Base-by-base conservation (phyloP, 2,329 filamentous ascomycete genomes). In the Aureobasidium musti region DNA sequence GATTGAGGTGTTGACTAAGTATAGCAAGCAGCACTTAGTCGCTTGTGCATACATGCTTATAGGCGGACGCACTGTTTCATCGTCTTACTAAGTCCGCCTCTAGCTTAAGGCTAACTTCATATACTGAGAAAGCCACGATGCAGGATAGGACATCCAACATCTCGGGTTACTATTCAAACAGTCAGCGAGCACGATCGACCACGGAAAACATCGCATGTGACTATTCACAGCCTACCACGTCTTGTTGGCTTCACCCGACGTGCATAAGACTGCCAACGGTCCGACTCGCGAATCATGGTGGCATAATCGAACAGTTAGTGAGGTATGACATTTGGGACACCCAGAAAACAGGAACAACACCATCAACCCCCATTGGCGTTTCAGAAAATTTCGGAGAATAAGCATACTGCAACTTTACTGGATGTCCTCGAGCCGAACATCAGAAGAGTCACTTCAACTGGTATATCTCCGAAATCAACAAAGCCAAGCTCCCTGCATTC, bases 401-500 rank as follows among this genome's bases (percentile, higher is more conserved):
- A 43, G 33, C 37, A 59, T 30, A 14, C 26, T n/a, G 21, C 17
- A 30, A 21, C 35, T 33, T 43, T 28, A 59, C 54, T 59, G 54
- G 37, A 45, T 26, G 30, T n/a, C 1, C 33, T 26, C 11, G 21
- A 41, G 53, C 35, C 53, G n/a, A 21, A 56, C 53, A 28, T 26
- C 21, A 41, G 13, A 23, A 19, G 17, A 17, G 39, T 5, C 33
- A 39, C 4, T 7, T 26, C 7, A 2, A 17, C 35, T 37, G n/a
- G 10, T 47, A 47, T 47, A 39, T 45, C 14, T 35, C 45, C 41
- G 21, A 60, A 60, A 49, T 37, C 41, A 26, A 49, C 57, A 30
- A 23, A 63, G 59, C 43, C 59, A 50, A 52, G 59, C 43, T 63
- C 21, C 13, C 43, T 50, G 43, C 59, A 63, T 52, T 52, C 45